These are phyloP conservation scores for Erodium trifolium DNA, from an alignment of 441 rosid species.

Conservation along the genomic window DNA sequence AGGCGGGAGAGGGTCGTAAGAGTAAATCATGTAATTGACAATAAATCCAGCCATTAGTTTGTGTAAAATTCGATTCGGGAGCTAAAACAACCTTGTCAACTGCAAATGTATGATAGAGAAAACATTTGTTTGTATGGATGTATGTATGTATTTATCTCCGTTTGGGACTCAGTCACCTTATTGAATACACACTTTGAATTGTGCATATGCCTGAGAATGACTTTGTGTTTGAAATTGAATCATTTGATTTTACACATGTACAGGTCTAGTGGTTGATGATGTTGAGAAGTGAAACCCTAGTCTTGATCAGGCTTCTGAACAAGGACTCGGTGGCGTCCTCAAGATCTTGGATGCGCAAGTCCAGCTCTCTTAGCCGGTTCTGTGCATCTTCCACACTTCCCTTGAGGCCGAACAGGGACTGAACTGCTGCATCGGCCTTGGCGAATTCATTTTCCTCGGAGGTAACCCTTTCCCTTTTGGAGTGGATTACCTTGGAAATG, in stretches of 20 bases:
- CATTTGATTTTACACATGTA: no score
- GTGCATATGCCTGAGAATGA: no score
- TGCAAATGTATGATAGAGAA: background rate
- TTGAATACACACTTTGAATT: no score
- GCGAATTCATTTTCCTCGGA: constrained; percentile 24
- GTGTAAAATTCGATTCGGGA: constrained; percentile 34
- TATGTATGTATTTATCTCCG: constrained; percentile 7
- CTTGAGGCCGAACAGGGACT: constrained; percentile 13
- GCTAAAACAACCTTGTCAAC: constrained; percentile 4
- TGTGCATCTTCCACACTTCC: constrained; percentile 21
- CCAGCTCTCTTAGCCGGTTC: constrained; percentile 25
- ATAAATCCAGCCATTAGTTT: constrained; percentile 13
- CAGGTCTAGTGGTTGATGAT: constrained; percentile 16
- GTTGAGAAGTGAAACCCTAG: constrained; percentile 42
- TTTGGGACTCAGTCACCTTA: background rate
- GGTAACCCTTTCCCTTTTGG: constrained; percentile 17
- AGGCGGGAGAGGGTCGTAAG: constrained; percentile 32
- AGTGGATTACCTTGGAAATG: constrained; percentile 32
- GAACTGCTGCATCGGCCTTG: constrained; percentile 22
- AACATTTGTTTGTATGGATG: background rate
- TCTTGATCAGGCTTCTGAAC: constrained; percentile 34
- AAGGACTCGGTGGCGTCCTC: constrained; percentile 33
- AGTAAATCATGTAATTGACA: constrained; percentile 4
- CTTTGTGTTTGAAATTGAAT: no score
- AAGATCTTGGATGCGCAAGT: constrained; percentile 32